Base-by-base conservation (phyloP, 2,329 filamentous ascomycete genomes). In the Diplodia intermedia region DNA sequence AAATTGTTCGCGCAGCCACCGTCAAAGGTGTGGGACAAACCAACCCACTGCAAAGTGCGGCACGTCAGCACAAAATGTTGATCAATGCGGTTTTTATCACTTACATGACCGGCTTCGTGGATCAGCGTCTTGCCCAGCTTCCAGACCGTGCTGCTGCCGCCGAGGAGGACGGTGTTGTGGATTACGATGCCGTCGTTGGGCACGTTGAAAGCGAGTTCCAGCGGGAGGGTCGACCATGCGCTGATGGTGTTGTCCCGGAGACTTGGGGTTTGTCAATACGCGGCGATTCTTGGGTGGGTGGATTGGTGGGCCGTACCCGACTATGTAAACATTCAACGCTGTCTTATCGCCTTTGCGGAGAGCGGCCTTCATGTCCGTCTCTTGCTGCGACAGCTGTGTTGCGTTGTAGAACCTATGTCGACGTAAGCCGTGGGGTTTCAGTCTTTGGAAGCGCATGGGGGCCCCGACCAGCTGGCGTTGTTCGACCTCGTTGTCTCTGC, bases 11-110 rank as follows among this genome's bases (percentile, higher is more conserved):
- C 57, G 43, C 57, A 62, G 7, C 43, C 43, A 53, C 79, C 82
- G 69, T 83, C 73, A 74, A 85, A 85, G 55, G 82, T 83, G 74
- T 85, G 83, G 71, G 77, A 78, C 29, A 85, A 78, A 62, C 82
- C 82, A 65, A 84, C 74, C 82, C 82, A 85, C 76, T 62, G 23
- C 7, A 7, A 20, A 12, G 9, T 20, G 4, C 23, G 6, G 6
- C 4, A 47, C 7, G 36, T 62, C 9, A 50, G 56, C 23, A 33
- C 23, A 2, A 23, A 23, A 23, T 23, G n/a, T n/a, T n/a, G n/a
- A n/a, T n/a, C n/a, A n/a, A n/a, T n/a, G n/a, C n/a, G n/a, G n/a
- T n/a, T n/a, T n/a, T n/a, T 43, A 15, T 15, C 3, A 49, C 57
- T 18, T 36, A 62, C 57, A 3, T 85, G 83, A 18, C 83, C 83